Conservation (phyloP, 805 yeast species). For the Candida khao-thaluensis region DNA sequence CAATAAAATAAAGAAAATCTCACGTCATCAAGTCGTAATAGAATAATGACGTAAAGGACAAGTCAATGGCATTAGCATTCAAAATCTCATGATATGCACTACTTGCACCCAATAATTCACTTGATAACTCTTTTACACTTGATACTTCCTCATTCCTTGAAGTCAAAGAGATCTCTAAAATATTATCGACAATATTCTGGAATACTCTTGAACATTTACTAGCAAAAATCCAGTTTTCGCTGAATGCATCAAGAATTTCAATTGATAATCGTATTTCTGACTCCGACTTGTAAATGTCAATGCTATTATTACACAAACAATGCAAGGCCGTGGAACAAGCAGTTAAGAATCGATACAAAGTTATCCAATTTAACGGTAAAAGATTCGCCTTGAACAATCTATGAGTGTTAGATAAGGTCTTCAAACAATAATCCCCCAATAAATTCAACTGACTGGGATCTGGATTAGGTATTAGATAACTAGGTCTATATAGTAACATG, state of each 20-base stretch:
- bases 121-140: slow-evolving; percentile 37
- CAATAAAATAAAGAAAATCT: no score
- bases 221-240: slow-evolving; percentile 49
- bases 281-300: slow-evolving; percentile 46
- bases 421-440: slow-evolving; percentile 45
- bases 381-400: slow-evolving; percentile 42
- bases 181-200: slow-evolving; percentile 41
- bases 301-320: slow-evolving; percentile 47
- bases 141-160: slow-evolving; percentile 24
- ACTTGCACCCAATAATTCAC: slow-evolving; percentile 44
- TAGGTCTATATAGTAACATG: slow-evolving; percentile 49
- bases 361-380: slow-evolving; percentile 51
- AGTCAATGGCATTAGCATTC: slow-evolving; percentile 45
- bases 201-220: slow-evolving; percentile 45
- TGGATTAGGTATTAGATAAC: slow-evolving; percentile 47
- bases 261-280: slow-evolving; percentile 46
- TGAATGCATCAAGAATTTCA: slow-evolving; percentile 46
- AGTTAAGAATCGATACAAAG: slow-evolving; percentile 45
- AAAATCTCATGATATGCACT: slow-evolving; percentile 47
- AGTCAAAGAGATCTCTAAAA: slow-evolving; percentile 44
- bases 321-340: slow-evolving; percentile 48
- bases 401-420: slow-evolving; percentile 47
- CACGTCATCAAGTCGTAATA: background rate
- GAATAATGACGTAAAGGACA: slow-evolving; percentile 8
- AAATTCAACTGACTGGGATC: slow-evolving; percentile 37